phyloP scores from a whole-genome alignment of 768 basidiomycete genomes.

The Lyophyllum shimeji region DNA sequence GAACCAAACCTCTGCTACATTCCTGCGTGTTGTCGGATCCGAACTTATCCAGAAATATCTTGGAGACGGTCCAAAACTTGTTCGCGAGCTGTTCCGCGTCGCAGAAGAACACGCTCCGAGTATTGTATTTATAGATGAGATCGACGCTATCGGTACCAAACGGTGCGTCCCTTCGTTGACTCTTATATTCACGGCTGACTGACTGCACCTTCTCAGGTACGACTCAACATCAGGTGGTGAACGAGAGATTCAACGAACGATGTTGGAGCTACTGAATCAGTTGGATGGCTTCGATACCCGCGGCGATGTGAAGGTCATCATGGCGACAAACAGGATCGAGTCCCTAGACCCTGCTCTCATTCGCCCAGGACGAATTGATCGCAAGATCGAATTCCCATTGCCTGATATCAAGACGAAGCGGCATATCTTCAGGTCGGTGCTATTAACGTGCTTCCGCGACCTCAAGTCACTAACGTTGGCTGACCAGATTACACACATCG shows the following conservation, averaged over 20 bases:
- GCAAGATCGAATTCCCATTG: slow-evolving; percentile 97
- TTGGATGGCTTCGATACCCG: slow-evolving; percentile 99
- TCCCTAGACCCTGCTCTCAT: slow-evolving; percentile 97
- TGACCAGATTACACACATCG: slow-evolving; percentile 78
- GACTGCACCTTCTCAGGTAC: slow-evolving; percentile 53
- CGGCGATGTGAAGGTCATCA: slow-evolving; percentile 99
- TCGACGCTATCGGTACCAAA: slow-evolving; percentile 98
- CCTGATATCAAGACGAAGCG: slow-evolving; percentile 99
- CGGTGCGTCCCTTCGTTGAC: slow-evolving; percentile 49
- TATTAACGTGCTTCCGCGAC: background rate
- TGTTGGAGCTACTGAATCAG: slow-evolving; percentile 98
- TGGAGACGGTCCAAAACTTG: slow-evolving; percentile 97
- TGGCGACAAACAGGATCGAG: slow-evolving; percentile 99
- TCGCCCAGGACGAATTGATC: slow-evolving; percentile 96
- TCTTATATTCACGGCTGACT: background rate
- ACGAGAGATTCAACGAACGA: slow-evolving; percentile 98
- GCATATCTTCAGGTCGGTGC: slow-evolving; percentile 86
- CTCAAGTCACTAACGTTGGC: slow-evolving; percentile 2
- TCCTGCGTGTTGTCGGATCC: slow-evolving; percentile 95
- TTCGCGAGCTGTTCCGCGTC: slow-evolving; percentile 94
- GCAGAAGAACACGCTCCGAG: slow-evolving; percentile 98
- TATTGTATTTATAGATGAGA: slow-evolving; percentile 99
- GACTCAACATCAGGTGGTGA: slow-evolving; percentile 99
- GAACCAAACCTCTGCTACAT: slow-evolving; percentile 97
- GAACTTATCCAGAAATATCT: slow-evolving; percentile 99